Percentiles rank a stretch among this genome's conserved stretches.
phyloP scores from a whole-genome alignment of 75 land plant genomes.

The Chamaecyparis obtusa region DNA sequence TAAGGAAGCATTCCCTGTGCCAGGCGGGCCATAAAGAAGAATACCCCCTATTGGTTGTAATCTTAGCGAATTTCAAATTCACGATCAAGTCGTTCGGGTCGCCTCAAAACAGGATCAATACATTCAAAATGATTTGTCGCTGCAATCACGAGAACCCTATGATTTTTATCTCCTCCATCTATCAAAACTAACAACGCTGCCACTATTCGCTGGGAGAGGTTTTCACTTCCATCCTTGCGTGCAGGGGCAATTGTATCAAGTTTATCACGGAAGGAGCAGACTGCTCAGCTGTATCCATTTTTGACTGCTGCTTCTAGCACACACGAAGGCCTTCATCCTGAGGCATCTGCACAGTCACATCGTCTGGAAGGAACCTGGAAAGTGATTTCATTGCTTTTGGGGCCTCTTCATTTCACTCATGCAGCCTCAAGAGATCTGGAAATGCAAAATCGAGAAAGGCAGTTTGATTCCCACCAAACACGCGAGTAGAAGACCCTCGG shows the following conservation, averaged over 20 bases:
- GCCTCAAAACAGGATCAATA: constrained; percentile 91
- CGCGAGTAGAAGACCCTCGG: constrained; percentile 76
- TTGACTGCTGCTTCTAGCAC: too few species aligned
- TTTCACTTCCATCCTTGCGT: constrained; percentile 84
- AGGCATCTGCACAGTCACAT: too few species aligned
- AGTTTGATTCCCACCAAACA: constrained; percentile 75
- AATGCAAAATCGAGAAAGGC: constrained; percentile 89
- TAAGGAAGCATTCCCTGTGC: constrained; percentile 95
- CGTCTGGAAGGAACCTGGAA: too few species aligned
- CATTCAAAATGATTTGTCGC: constrained; percentile 87
- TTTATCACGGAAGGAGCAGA: too few species aligned
- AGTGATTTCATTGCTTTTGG: too few species aligned
- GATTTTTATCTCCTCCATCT: constrained; percentile 64
- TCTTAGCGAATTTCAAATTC: constrained; percentile 84
- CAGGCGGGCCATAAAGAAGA: constrained; percentile 97
- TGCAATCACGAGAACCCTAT: constrained; percentile 77
- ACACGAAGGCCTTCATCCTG: too few species aligned
- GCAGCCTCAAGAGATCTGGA: too few species aligned
- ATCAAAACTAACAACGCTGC: constrained; percentile 79
- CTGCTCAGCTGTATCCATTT: too few species aligned
- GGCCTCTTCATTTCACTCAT: too few species aligned
- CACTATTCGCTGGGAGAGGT: constrained; percentile 85
- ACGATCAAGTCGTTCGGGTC: constrained; percentile 92
- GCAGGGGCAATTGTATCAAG: constrained; percentile 96
- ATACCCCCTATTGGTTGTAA: constrained; percentile 71